Evolutionary conservation across 2,329 filamentous ascomycete species (phyloP), one percentile per base, ranked within the genome.

Genomic region (Trichoderma harzianum): DNA sequence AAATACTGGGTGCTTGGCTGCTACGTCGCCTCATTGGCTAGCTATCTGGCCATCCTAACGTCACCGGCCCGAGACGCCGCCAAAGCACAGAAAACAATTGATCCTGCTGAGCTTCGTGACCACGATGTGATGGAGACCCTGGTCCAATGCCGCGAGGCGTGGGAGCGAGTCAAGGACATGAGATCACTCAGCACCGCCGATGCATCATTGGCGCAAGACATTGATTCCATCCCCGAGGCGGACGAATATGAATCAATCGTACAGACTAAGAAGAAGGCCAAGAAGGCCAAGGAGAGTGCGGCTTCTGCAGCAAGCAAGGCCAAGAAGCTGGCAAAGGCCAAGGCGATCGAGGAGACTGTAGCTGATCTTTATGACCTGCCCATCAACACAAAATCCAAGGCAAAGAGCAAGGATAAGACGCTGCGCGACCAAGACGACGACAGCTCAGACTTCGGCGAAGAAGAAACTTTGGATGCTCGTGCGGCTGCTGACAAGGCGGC

Each of bases 31-130:
- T 88, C 93, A 1, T 86, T 99, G 75, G 91, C 93, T 63, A 95
- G 97, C 89, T 99, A 99, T 81, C 97, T 99, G 80, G 93, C 95
- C 47, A 88, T 98, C 43, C 84, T 99, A n/a, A 93, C 94, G 12
- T 97, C 94, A 0, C 91, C 93, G 1, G 87, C 91, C 2, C 86
- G 90, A 64, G 89, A 90, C 72, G 83, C 84, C 1, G 82, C 85
- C 43, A 86, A 85, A 8, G 81, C 84, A 0, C 81, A 83, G 14
- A 86, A 90, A 72, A 87, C 93, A 0, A 82, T 97, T 74, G 87
- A 93, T 69, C 92, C 95, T 6, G 85, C 87, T n/a, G 91, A 97
- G 76, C 83, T 99, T 55, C 91, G 93, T 73, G 93, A 97, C 68
- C 96, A 99, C 80, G 91, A 94, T 16, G 89, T 99, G 73, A 98